Conservation (phyloP, 2,329 filamentous ascomycete genomes). For the Botrytis aclada region DNA sequence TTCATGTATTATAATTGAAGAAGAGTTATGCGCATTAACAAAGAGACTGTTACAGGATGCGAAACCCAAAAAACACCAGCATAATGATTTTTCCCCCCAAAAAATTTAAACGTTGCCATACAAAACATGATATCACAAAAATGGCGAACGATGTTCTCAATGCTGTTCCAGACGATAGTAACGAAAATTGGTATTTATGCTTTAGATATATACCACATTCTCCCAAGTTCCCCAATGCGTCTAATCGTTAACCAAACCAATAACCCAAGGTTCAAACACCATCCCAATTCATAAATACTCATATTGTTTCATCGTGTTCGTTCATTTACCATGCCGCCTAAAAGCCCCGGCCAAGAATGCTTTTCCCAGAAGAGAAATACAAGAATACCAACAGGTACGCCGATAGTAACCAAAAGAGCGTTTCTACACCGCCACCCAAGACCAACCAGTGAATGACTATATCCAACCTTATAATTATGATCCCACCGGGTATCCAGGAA, state of each 20-base stretch:
- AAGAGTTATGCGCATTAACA: background rate
- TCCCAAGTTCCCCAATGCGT: background rate
- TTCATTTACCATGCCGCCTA: background rate
- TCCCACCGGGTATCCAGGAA: slow-evolving; percentile 5
- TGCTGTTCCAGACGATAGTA: background rate
- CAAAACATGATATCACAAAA: background rate
- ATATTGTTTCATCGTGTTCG: background rate
- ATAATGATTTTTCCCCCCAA: background rate
- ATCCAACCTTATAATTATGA: background rate
- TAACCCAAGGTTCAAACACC: background rate
- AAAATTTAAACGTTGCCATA: background rate
- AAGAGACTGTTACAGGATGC: background rate
- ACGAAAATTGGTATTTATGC: background rate
- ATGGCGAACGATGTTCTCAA: background rate
- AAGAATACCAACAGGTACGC: background rate
- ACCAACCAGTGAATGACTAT: slow-evolving; percentile 1
- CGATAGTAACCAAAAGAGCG: background rate
- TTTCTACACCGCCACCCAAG: background rate
- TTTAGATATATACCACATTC: background rate
- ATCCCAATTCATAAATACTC: background rate
- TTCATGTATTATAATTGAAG: background rate
- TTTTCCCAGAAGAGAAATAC: background rate
- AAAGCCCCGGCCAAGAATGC: background rate
- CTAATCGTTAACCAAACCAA: background rate
- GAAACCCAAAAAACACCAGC: background rate